phyloP scores from a whole-genome alignment of 108 stramenopile species.

The Conticribra guillardii region DNA sequence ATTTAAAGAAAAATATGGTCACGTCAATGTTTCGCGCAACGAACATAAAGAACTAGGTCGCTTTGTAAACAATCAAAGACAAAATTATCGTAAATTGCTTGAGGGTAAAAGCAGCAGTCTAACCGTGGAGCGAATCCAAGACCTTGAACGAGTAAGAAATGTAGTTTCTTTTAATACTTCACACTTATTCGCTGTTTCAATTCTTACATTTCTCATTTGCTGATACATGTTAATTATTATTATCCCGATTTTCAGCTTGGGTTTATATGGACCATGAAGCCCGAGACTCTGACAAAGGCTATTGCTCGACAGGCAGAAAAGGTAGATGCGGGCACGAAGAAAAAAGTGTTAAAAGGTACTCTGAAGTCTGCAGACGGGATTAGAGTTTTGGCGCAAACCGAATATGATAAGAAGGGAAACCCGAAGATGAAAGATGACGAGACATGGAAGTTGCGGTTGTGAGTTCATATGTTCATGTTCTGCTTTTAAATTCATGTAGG shows the following conservation, averaged over 20 bases:
- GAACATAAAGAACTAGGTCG: conserved; percentile 15
- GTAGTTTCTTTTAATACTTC: not conserved
- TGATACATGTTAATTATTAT: not conserved
- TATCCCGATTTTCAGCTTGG: conserved; percentile 10
- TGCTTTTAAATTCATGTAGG: too few species aligned
- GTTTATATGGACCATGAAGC: conserved; percentile 9
- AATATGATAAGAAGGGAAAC: too few species aligned
- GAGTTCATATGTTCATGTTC: too few species aligned
- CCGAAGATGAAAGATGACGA: too few species aligned
- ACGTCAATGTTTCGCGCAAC: conserved; percentile 20
- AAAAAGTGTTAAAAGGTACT: too few species aligned
- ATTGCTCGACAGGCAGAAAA: not conserved
- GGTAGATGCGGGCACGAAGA: not conserved
- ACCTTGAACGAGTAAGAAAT: conserved; percentile 26
- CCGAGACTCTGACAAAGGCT: not conserved
- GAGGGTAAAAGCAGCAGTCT: conserved; percentile 28
- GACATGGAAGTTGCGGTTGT: too few species aligned
- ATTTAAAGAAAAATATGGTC: conserved; percentile 38
- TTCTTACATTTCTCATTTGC: not conserved
- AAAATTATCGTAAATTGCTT: conserved; percentile 32
- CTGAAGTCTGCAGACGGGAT: too few species aligned
- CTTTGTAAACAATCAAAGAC: conserved; percentile 28
- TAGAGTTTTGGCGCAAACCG: too few species aligned
- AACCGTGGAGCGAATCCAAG: conserved; percentile 23
- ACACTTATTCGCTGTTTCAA: too few species aligned